Base-by-base conservation (phyloP, 164 flowering plant species). In the Tinospora cordifolia region DNA sequence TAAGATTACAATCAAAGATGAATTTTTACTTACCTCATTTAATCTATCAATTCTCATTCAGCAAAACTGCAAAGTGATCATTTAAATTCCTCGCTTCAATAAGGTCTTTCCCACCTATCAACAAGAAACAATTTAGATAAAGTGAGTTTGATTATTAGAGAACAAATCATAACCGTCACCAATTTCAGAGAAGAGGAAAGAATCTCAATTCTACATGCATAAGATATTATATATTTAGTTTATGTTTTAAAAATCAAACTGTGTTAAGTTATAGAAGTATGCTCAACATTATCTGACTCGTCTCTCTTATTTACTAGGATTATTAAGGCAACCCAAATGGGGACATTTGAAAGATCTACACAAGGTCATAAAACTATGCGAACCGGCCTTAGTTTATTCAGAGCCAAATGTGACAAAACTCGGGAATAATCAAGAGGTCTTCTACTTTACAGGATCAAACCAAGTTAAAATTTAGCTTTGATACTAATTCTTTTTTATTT, bases 311-410 rank as follows among this genome's bases (percentile, higher is more conserved):
- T 15, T 49, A 38, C 47, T 67, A 92, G 97, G 98, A 70, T 72
- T 90, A 36, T 66, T 75, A 44, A 87, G 85, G 67, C 84, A 92
- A 62, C 96, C 94, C 68, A 92, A 92, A 81, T 92, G 81, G 79
- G 84, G 96, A 21, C 98, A 92, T 75, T 78, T 92, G 84, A 87
- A 81, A 75, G 86, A 90, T 68, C 75, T 92, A 72, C 98, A 92
- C 68, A 85, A 73, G 73, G 94, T 91, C 71, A 89, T 92, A 71
- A 92, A 89, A 83, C 76, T 84, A 62, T 82, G 90, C 63, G 92
- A 90, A 76, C 79, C 85, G n/a, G 89, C 92, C 78, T 84, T 92
- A 77, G 86, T 92, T 66, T 84, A 90, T 15, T 80, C 77, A 7
- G 86, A 90, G 77, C 87, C 98, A 12, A 74, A 71, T 0, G 87